These are phyloP conservation scores for Collybia sordida DNA, from an alignment of 768 basidiomycete genomes.

Conservation along the genomic window DNA sequence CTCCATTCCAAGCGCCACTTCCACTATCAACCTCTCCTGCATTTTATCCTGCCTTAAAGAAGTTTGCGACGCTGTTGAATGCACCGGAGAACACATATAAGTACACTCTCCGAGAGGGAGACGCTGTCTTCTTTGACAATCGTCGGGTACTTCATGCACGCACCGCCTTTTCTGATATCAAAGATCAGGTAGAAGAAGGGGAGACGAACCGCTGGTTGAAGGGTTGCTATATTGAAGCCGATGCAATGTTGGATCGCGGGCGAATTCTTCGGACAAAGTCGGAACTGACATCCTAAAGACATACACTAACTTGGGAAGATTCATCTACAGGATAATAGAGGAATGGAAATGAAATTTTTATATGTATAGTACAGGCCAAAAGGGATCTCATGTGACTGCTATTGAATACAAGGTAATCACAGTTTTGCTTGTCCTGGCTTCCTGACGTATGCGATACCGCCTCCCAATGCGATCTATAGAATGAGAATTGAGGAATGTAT, in stretches of 20 bases:
- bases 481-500: not conserved
- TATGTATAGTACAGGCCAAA: not conserved
- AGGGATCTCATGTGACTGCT: no score
- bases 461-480: slow-evolving; percentile 50
- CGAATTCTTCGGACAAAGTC: slow-evolving; percentile 46
- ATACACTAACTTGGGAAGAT: not conserved
- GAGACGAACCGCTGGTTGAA: slow-evolving; percentile 83
- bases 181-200: slow-evolving; percentile 35
- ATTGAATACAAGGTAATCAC: slow-evolving; percentile 9
- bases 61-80: slow-evolving; percentile 61
- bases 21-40: slow-evolving; percentile 47
- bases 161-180: slow-evolving; percentile 62
- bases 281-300: slow-evolving; percentile 1
- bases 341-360: not conserved
- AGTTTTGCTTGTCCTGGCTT: slow-evolving; percentile 34
- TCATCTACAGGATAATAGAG: no score
- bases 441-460: slow-evolving; percentile 63
- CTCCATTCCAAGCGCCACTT: slow-evolving; percentile 91
- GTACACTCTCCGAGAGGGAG: slow-evolving; percentile 77
- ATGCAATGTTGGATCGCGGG: slow-evolving; percentile 58
- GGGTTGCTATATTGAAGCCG: slow-evolving; percentile 78
- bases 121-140: slow-evolving; percentile 91
- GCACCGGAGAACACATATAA: slow-evolving; percentile 49
- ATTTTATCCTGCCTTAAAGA: slow-evolving; percentile 63
- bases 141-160: slow-evolving; percentile 86